Evolutionary conservation across 441 rosid species (phyloP).

Genomic region (Gossypium trilobum): DNA sequence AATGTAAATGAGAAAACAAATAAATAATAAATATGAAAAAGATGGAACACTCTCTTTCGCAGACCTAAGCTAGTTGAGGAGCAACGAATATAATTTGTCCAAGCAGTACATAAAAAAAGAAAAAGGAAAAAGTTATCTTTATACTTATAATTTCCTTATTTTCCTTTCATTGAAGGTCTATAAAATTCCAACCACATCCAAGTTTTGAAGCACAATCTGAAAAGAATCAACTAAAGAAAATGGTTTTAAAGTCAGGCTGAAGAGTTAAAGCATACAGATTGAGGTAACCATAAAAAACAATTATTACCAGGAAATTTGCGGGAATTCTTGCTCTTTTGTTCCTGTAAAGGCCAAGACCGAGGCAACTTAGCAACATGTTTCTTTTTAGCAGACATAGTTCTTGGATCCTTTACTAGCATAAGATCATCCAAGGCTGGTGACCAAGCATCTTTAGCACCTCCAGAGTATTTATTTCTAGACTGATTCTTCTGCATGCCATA

Average conservation of each 20-base stretch:
- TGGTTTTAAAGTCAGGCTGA: not conserved
- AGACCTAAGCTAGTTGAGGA: not conserved
- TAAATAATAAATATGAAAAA: not conserved
- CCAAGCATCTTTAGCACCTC: conserved; percentile 26
- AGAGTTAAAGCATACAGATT: conserved; percentile 4
- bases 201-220: not conserved
- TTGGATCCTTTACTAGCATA: conserved; percentile 61
- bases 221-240: not conserved
- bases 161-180: not conserved
- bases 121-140: not conserved
- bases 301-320: conserved; percentile 58
- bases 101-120: not conserved
- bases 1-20: not conserved
- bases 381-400: conserved; percentile 54
- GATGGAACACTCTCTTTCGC: not conserved
- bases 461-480: conserved; percentile 29
- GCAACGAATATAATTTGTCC: not conserved
- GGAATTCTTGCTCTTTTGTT: conserved; percentile 49
- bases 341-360: conserved; percentile 55
- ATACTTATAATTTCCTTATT: not conserved
- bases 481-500: conserved; percentile 46
- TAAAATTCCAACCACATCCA: not conserved
- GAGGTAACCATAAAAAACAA: conserved; percentile 6
- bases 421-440: conserved; percentile 53
- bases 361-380: conserved; percentile 43